Conservation (phyloP, 441 rosid species). For the Bruguiera hainesii region DNA sequence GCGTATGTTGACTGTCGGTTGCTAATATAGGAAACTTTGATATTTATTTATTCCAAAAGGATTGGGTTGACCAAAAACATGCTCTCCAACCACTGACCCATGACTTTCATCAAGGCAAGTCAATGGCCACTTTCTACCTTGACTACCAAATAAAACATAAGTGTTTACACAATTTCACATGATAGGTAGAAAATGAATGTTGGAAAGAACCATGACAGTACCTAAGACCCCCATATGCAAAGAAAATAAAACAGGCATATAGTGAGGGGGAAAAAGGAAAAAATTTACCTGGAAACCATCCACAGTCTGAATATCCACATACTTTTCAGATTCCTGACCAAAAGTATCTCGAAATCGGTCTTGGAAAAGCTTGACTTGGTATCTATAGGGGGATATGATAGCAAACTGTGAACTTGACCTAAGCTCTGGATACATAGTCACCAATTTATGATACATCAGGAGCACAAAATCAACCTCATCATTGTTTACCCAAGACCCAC, state of each 20-base stretch:
- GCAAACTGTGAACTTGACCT: conserved; percentile 88
- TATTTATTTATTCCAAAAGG: not conserved
- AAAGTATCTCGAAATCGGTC: conserved; percentile 67
- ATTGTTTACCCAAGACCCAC: conserved; percentile 74
- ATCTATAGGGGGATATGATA: conserved; percentile 77
- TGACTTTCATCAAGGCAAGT: too few relatives aligned
- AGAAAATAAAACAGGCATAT: not conserved
- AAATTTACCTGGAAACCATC: conserved; percentile 90
- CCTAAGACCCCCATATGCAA: not conserved
- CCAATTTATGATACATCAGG: conserved; percentile 71
- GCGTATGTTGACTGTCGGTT: not conserved
- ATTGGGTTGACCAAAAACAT: not conserved
- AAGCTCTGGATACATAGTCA: conserved; percentile 62
- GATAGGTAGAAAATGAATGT: not conserved
- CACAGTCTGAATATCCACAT: conserved; percentile 83
- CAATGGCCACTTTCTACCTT: too few relatives aligned
- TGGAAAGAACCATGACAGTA: not conserved
- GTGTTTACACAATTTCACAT: not conserved
- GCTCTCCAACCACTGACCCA: too few relatives aligned
- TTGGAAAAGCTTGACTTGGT: conserved; percentile 87
- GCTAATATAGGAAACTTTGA: not conserved
- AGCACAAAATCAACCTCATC: conserved; percentile 87
- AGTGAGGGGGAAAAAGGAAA: not conserved
- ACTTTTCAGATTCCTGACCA: conserved; percentile 64
- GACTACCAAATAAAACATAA: not conserved